These are phyloP conservation scores for Epichloe sylvatica DNA, from an alignment of 2,329 filamentous ascomycete species.

Conservation along the genomic window DNA sequence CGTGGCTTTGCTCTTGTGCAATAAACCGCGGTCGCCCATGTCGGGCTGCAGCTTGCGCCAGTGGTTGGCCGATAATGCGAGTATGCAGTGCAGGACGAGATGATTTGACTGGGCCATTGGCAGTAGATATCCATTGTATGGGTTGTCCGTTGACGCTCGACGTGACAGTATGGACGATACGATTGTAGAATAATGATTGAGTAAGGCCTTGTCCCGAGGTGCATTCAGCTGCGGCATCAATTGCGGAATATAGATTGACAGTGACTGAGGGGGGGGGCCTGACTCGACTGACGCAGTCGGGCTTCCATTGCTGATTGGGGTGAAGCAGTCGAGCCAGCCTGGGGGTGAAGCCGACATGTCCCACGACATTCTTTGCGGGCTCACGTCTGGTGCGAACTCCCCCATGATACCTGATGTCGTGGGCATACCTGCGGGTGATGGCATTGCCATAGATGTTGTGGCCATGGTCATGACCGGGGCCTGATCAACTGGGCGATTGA, in stretches of 20 bases:
- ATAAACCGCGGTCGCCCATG: conserved; percentile 16
- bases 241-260: conserved; percentile 18
- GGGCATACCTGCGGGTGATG: conserved; percentile 1
- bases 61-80: conserved; percentile 21
- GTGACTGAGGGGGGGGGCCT: conserved; percentile 6
- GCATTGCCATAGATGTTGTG: conserved; percentile 3
- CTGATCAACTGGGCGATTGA: conserved; percentile 4
- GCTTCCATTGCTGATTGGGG: conserved; percentile 13
- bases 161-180: conserved; percentile 20
- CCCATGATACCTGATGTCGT: conserved; percentile 4
- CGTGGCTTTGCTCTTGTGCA: conserved; percentile 20
- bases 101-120: conserved; percentile 21
- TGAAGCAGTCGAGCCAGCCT: conserved; percentile 13
- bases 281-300: conserved; percentile 12
- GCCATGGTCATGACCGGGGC: conserved; percentile 3
- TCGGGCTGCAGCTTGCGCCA: conserved; percentile 21
- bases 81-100: conserved; percentile 19
- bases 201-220: conserved; percentile 17
- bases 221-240: conserved; percentile 17
- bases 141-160: conserved; percentile 15
- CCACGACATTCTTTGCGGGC: conserved; percentile 11
- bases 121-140: conserved; percentile 19
- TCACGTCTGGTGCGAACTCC: conserved; percentile 10
- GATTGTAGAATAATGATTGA: conserved; percentile 22
- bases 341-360: conserved; percentile 12